Conservation (phyloP, 2,329 filamentous ascomycete genomes). For the Camptophora hylomeconis region DNA sequence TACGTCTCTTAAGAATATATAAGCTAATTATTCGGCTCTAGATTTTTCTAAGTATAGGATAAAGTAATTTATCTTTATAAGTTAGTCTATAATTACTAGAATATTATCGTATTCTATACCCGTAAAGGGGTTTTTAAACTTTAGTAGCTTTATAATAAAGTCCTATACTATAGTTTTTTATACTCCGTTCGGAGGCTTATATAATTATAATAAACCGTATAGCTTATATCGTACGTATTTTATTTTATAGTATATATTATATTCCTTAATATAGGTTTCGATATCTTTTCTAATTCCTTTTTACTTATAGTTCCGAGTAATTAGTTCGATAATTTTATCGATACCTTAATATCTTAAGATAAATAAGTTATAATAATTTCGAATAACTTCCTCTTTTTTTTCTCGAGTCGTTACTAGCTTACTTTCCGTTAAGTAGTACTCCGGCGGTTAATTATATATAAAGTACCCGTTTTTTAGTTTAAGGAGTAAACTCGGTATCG, state of each 20-base stretch:
- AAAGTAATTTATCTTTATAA: constrained; percentile 4
- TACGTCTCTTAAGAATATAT: constrained; percentile 2
- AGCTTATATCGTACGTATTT: constrained; percentile 8
- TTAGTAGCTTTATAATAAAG: constrained; percentile 4
- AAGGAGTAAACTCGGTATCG: neutral
- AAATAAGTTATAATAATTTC: constrained; percentile 5
- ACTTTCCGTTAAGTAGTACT: neutral
- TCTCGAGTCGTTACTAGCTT: neutral
- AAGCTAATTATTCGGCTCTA: constrained; percentile 1
- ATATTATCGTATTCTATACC: constrained; percentile 1
- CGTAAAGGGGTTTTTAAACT: constrained; percentile 2
- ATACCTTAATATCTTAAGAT: constrained; percentile 5
- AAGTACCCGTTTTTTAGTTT: constrained; percentile 1
- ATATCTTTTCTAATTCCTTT: constrained; percentile 7
- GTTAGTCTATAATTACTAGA: constrained; percentile 1
- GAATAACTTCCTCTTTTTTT: constrained; percentile 5
- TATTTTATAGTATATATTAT: constrained; percentile 4
- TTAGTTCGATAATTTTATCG: constrained; percentile 8
- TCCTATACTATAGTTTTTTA: constrained; percentile 12
- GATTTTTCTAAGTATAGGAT: constrained; percentile 1
- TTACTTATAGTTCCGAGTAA: constrained; percentile 6
- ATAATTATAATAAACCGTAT: constrained; percentile 5
- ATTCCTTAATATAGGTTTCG: constrained; percentile 6
- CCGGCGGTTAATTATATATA: constrained; percentile 3
- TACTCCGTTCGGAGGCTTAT: constrained; percentile 14